Base-by-base conservation (phyloP, 2,329 filamentous ascomycete species). In the Lizonia empirigonia region DNA sequence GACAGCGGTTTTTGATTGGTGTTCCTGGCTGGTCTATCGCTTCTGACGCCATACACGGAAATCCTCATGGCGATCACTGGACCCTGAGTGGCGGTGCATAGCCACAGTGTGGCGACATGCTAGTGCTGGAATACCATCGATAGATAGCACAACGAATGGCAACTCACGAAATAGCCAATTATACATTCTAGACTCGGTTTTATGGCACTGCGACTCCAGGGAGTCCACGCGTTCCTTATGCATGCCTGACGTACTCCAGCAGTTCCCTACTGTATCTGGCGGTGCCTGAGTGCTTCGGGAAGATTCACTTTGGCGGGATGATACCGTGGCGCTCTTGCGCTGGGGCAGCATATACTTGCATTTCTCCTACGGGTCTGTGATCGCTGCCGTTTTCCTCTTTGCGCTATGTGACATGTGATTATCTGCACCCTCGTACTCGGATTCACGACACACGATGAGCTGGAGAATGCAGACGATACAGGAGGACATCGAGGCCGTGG, bases 1-100 rank as follows among this genome's bases (percentile, higher is more conserved):
- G 15, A 9, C 39, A 7, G 16, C 23, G 20, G 20, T 15, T 15
- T 15, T 33, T 67, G 49, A 70, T 70, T 70, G 67, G 67, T 53
- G 63, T 67, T 15, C 62, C 62, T 67, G 56, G 36, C 26, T 29
- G 8, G 10, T 1, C 27, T 32, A 8, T 52, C 49, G 42, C 42
- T 52, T 34, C 33, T 18, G 7, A 13, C 7, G 3, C 35, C 22
- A 7, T 12, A 29, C 23, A 0, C 10, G 18, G 49, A 2, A 37
- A 15, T n/a, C 16, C 18, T 6, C 18, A 58, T 59, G 63, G 30
- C 54, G 62, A 63, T 65, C 62, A 8, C 24, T 42, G 38, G 41
- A 55, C 51, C 50, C 47, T 52, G 50, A 46, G 49, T 52, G 49
- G 49, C 49, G 49, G 37, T 37, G 49, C 49, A 52, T 32, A 42